phyloP scores from a whole-genome alignment of 2,329 filamentous ascomycete genomes.

The Ciborinia camelliae region DNA sequence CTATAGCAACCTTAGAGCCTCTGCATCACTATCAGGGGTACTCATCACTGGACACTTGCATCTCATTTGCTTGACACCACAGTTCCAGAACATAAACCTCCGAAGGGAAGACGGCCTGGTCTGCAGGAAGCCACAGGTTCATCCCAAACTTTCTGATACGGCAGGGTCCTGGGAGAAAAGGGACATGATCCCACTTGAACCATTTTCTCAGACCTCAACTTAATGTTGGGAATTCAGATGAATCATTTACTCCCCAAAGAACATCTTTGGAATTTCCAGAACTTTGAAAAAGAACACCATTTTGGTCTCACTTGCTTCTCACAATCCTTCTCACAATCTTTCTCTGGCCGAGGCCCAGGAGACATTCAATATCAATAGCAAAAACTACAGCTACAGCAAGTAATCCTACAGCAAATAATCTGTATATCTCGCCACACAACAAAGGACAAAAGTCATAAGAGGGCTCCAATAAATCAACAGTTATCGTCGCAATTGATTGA shows the following conservation, averaged over 20 bases:
- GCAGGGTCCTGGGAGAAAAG: conserved; percentile 33
- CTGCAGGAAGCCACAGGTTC: conserved; percentile 39
- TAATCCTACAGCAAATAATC: neutral
- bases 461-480: neutral
- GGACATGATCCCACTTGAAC: conserved; percentile 35
- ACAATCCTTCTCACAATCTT: conserved; percentile 16
- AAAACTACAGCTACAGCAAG: neutral
- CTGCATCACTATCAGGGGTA: conserved; percentile 28
- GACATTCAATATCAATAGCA: conserved; percentile 4
- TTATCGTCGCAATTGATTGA: conserved; percentile 2
- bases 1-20: conserved; percentile 29
- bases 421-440: neutral
- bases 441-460: neutral
- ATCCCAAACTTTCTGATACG: conserved; percentile 36
- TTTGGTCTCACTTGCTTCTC: conserved; percentile 29
- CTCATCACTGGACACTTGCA: conserved; percentile 32
- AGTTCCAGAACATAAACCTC: conserved; percentile 34
- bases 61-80: conserved; percentile 28
- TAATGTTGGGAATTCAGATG: conserved; percentile 33
- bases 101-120: conserved; percentile 29
- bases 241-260: conserved; percentile 28
- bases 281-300: conserved; percentile 25
- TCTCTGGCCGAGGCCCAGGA: conserved; percentile 16
- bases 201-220: conserved; percentile 29
- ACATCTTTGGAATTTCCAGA: conserved; percentile 35